A percentile compares a stretch with the other conserved stretches of the same genome.
Evolutionary conservation across 2,329 filamentous ascomycete genomes (phyloP).

Genomic region (Phialophora chinensis): DNA sequence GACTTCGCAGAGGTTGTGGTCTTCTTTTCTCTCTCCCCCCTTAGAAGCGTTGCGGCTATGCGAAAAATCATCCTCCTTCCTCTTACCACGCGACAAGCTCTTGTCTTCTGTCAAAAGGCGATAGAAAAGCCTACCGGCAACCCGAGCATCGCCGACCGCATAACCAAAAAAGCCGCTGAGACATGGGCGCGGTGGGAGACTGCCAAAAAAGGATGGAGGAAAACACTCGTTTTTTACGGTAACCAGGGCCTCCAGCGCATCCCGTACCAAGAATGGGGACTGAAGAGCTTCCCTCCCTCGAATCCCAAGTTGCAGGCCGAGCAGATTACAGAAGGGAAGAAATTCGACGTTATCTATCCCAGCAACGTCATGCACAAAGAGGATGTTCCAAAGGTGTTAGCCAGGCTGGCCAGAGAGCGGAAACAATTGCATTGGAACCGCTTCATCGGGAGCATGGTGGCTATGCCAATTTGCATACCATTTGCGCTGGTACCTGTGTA

Average conservation of each 20-base stretch:
- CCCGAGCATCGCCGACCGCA: conserved; percentile 69
- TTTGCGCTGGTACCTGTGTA: conserved; percentile 86
- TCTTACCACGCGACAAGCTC: conserved; percentile 85
- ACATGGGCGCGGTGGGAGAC: conserved; percentile 89
- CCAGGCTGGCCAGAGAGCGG: conserved; percentile 76
- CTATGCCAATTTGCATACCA: conserved; percentile 82
- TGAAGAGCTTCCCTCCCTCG: conserved; percentile 90
- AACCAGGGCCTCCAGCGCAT: conserved; percentile 86
- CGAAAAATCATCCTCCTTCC: conserved; percentile 85
- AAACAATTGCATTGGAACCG: conserved; percentile 76
- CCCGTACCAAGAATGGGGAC: conserved; percentile 95
- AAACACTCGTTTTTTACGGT: conserved; percentile 81
- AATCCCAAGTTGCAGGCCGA: conserved; percentile 69
- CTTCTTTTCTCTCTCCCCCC: conserved; percentile 10
- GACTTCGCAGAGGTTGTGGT: conserved; percentile 15
- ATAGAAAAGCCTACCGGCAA: conserved; percentile 61
- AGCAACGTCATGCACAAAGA: conserved; percentile 68
- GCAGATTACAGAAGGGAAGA: conserved; percentile 66
- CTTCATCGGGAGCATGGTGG: conserved; percentile 79
- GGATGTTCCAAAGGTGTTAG: conserved; percentile 69
- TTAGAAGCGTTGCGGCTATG: conserved; percentile 63
- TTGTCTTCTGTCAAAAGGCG: conserved; percentile 88
- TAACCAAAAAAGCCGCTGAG: conserved; percentile 72
- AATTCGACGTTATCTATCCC: conserved; percentile 79
- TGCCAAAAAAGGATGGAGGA: conserved; percentile 85